These are phyloP conservation scores for Rutstroemia sp. DNA, from an alignment of 2,329 filamentous ascomycete species.

Conservation along the genomic window DNA sequence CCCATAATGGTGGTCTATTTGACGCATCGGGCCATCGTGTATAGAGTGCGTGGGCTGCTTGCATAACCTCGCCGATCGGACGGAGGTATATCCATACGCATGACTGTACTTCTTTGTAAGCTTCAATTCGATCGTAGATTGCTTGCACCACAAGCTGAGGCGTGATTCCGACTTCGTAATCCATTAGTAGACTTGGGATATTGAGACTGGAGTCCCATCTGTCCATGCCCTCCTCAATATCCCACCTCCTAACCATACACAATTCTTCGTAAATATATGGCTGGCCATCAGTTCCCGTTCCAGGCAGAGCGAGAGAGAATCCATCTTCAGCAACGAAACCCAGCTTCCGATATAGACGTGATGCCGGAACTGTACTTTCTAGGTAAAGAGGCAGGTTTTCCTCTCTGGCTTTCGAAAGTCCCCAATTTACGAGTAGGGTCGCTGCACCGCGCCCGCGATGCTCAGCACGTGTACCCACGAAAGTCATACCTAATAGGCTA, in stretches of 20 bases:
- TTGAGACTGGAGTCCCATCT: slow-evolving; percentile 25
- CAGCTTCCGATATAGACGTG: slow-evolving; percentile 18
- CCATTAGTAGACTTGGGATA: slow-evolving; percentile 18
- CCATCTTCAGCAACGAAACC: slow-evolving; percentile 20
- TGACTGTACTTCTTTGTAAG: slow-evolving; percentile 38
- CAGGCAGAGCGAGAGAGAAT: slow-evolving; percentile 18
- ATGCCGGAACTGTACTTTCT: slow-evolving; percentile 21
- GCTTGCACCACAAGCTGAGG: slow-evolving; percentile 23
- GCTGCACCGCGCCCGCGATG: slow-evolving; percentile 21
- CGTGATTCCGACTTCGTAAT: slow-evolving; percentile 24
- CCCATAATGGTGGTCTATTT: slow-evolving; percentile 41
- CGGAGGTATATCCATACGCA: slow-evolving; percentile 45
- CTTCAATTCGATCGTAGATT: slow-evolving; percentile 27
- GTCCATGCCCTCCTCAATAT: slow-evolving; percentile 11
- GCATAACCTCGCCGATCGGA: slow-evolving; percentile 33
- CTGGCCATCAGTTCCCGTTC: background rate
- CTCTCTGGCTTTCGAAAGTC: slow-evolving; percentile 14
- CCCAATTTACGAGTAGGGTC: slow-evolving; percentile 22
- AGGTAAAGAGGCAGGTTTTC: slow-evolving; percentile 21
- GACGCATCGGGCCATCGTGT: slow-evolving; percentile 32
- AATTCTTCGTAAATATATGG: slow-evolving; percentile 22
- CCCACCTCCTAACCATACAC: slow-evolving; percentile 21
- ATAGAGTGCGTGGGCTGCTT: slow-evolving; percentile 35
- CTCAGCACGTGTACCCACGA: slow-evolving; percentile 20
- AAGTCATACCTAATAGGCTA: slow-evolving; percentile 19